A percentile compares a stretch with the other conserved stretches of the same genome.
These are phyloP conservation scores for Diaporthe ampelina DNA, from an alignment of 2,329 filamentous ascomycete species.

Conservation along the genomic window DNA sequence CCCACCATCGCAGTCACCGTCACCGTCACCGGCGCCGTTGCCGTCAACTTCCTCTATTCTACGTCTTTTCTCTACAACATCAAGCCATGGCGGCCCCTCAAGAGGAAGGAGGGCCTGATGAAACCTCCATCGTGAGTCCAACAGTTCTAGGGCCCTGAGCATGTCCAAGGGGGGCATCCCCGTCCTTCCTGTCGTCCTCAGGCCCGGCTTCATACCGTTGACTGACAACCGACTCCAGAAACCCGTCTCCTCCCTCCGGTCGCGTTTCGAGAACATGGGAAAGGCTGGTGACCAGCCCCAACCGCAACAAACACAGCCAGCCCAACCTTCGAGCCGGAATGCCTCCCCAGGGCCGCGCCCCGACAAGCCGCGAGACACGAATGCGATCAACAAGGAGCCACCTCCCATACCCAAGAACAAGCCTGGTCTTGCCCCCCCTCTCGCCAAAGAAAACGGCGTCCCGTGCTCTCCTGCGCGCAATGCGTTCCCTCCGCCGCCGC, in stretches of 20 bases:
- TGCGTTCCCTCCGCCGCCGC: slow-evolving; percentile 60
- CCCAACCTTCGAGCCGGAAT: slow-evolving; percentile 51
- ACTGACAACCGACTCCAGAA: slow-evolving; percentile 64
- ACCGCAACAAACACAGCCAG: slow-evolving; percentile 49
- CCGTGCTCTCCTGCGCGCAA: slow-evolving; percentile 42
- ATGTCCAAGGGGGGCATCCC: neutral
- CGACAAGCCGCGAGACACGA: slow-evolving; percentile 57
- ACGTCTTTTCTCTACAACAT: slow-evolving; percentile 32
- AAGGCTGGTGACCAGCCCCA: slow-evolving; percentile 56
- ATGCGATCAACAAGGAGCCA: slow-evolving; percentile 54
- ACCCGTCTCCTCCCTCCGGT: slow-evolving; percentile 85
- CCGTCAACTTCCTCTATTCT: slow-evolving; percentile 28
- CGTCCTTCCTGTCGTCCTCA: slow-evolving; percentile 40
- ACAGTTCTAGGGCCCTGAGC: neutral
- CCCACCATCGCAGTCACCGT: slow-evolving; percentile 43
- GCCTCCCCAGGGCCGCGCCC: slow-evolving; percentile 56
- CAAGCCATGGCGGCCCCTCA: slow-evolving; percentile 40
- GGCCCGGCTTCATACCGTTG: slow-evolving; percentile 23
- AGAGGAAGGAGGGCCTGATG: slow-evolving; percentile 70
- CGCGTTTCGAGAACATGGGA: slow-evolving; percentile 84
- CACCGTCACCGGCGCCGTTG: slow-evolving; percentile 1
- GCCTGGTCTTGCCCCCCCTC: slow-evolving; percentile 45
- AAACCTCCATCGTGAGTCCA: slow-evolving; percentile 78
- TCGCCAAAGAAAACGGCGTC: slow-evolving; percentile 45
- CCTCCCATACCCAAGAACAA: slow-evolving; percentile 54